Base-by-base conservation (phyloP, 169 alveolate genomes). In the Babesia divergens region DNA sequence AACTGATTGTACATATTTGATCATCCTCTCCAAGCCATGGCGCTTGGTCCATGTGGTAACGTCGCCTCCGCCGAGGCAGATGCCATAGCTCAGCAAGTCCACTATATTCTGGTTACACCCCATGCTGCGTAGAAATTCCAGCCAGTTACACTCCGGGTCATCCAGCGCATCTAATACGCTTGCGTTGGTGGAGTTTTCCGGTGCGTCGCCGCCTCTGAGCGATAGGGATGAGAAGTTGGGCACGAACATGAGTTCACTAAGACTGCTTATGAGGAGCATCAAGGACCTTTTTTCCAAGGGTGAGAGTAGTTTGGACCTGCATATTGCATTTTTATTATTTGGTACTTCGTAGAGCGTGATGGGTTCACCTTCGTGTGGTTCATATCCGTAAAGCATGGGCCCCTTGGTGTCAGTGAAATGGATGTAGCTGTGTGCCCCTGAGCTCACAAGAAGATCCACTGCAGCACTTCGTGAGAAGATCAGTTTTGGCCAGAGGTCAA, bases 401-500 rank as follows among this genome's bases (percentile, higher is more conserved):
- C 66, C 84, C 13, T 24, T 55, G 29, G 59, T 64, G 42, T 40
- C 69, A 2, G 74, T 65, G 67, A 72, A 72, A 16, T 56, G 84
- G 35, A 72, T 43, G 49, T 72, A 72, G 43, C 38, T 72, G 37
- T 72, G 56, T 20, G 62, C 55, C 18, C 84, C 76, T 7, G 76
- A 59, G 22, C 29, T 64, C 44, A 72, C 35, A 35, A 72, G 76
- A 11, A 64, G 31, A 32, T 59, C 76, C 1, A 72, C 84, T 5
- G 29, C 59, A 0, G 84, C 77, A 32, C 80, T 62, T 14, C 29
- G 3, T 6, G 62, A 35, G 22, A 46, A 69, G 35, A 80, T 11
- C 2, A 80, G n/a, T 24, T 69, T 71, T 46, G 88, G 88, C 76
- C 83, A 80, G 46, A 69, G n/a, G 46, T 80, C 88, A n/a, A 80